Evolutionary conservation across 2,329 filamentous ascomycete genomes (phyloP).

Genomic region (Akanthomyces muscarius): DNA sequence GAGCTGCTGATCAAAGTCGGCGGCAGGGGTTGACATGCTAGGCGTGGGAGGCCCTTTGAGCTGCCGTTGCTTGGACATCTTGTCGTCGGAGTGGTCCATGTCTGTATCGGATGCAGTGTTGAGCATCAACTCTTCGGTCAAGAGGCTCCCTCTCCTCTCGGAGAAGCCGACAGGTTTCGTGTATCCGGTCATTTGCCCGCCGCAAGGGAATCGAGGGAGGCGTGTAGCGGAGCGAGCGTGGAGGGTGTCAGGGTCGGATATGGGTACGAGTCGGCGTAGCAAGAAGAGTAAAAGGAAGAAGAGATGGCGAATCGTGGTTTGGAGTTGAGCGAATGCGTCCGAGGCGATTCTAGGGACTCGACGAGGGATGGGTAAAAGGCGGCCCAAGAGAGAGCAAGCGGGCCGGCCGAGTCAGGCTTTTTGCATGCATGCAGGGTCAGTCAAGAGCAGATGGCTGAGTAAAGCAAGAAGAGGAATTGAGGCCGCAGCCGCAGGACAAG

Average conservation of each 20-base stretch:
- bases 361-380: conserved; percentile 1
- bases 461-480: not conserved
- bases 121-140: conserved; percentile 55
- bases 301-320: not conserved
- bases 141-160: conserved; percentile 55
- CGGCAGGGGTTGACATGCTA: conserved; percentile 61
- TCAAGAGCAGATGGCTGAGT: not conserved
- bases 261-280: not conserved
- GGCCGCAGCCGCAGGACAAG: not conserved
- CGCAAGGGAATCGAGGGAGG: not conserved
- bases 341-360: not conserved
- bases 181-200: conserved; percentile 38
- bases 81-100: conserved; percentile 48
- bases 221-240: not conserved
- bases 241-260: not conserved
- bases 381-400: conserved; percentile 12
- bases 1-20: conserved; percentile 59
- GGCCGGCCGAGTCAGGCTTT: conserved; percentile 16
- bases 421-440: conserved; percentile 7
- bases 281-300: not conserved
- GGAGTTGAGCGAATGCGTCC: not conserved
- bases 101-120: conserved; percentile 41
- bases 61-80: conserved; percentile 43
- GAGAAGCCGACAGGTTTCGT: conserved; percentile 55
- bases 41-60: conserved; percentile 59